Conservation (phyloP, 768 basidiomycete species). For the Trametes sanguinea region DNA sequence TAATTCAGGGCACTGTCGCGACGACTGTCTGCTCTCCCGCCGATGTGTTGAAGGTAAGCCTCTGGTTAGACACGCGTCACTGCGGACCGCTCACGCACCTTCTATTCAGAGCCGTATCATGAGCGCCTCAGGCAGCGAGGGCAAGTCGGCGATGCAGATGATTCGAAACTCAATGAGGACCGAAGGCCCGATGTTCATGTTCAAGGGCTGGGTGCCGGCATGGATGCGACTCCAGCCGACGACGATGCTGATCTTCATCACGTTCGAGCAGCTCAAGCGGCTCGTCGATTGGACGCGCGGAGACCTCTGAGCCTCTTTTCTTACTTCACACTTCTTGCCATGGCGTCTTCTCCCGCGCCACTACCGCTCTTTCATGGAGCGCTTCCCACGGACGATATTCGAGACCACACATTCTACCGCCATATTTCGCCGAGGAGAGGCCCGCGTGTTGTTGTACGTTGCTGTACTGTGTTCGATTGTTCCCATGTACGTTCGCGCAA, state of each 20-base stretch:
- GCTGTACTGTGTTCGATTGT: neutral
- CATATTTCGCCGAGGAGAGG: slow-evolving; percentile 5
- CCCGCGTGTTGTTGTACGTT: slow-evolving; percentile 16
- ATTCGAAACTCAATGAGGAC: slow-evolving; percentile 66
- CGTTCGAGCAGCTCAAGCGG: slow-evolving; percentile 79
- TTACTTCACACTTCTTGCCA: neutral
- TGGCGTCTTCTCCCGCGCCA: neutral
- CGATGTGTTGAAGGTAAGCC: slow-evolving; percentile 83
- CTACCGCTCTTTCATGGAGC: neutral
- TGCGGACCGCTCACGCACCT: neutral
- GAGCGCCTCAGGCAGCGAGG: slow-evolving; percentile 82
- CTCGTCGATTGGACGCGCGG: slow-evolving; percentile 56
- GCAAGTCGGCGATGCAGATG: slow-evolving; percentile 68
- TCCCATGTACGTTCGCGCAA: slow-evolving; percentile 7
- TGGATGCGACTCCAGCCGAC: slow-evolving; percentile 87
- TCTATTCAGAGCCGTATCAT: slow-evolving; percentile 71
- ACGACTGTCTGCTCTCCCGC: slow-evolving; percentile 90
- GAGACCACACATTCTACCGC: neutral
- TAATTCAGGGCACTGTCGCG: slow-evolving; percentile 73
- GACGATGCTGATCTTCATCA: slow-evolving; percentile 85
- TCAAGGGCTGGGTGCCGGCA: slow-evolving; percentile 89
- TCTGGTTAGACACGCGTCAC: no score
- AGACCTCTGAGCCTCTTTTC: slow-evolving; percentile 9
- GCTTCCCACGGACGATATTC: slow-evolving; percentile 1
- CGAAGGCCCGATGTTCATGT: slow-evolving; percentile 89